These are phyloP conservation scores for Aspergillus unguis DNA, from an alignment of 2,329 filamentous ascomycete species.

Conservation along the genomic window DNA sequence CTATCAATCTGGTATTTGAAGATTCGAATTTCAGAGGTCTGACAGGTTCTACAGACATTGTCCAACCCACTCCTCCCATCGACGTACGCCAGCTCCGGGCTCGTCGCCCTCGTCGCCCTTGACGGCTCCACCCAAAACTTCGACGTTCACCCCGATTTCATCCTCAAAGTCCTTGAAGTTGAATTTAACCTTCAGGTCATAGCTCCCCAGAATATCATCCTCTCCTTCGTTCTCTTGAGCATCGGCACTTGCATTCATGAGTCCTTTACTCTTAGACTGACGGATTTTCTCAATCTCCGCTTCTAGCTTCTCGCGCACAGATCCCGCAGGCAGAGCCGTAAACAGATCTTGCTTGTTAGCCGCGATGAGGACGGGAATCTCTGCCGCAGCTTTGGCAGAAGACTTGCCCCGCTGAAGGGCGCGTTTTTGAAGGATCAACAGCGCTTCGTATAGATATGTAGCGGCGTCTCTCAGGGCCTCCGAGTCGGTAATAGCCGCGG, in stretches of 20 bases:
- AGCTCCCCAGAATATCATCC: constrained; percentile 79
- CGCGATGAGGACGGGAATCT: constrained; percentile 74
- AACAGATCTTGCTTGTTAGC: constrained; percentile 97
- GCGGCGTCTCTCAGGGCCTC: constrained; percentile 66
- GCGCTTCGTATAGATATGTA: constrained; percentile 80
- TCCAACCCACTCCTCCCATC: constrained; percentile 91
- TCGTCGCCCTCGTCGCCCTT: constrained; percentile 55
- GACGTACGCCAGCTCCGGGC: constrained; percentile 67
- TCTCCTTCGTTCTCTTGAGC: constrained; percentile 59
- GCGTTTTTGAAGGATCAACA: constrained; percentile 77
- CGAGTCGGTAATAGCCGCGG: constrained; percentile 57
- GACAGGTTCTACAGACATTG: constrained; percentile 58
- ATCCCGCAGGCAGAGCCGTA: constrained; percentile 74
- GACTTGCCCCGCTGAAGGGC: constrained; percentile 53
- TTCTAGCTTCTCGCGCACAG: constrained; percentile 74
- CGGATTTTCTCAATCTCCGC: constrained; percentile 76
- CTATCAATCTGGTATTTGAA: neutral
- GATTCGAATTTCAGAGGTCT: no score
- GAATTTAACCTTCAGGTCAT: constrained; percentile 74
- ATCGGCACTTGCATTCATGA: constrained; percentile 76
- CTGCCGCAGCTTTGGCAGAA: constrained; percentile 53
- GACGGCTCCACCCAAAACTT: constrained; percentile 66
- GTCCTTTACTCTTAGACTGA: constrained; percentile 70
- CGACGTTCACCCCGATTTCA: constrained; percentile 69
- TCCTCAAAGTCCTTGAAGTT: constrained; percentile 78